Base-by-base conservation (phyloP, 441 rosid genomes). In the Arabidopsis lyrata region DNA sequence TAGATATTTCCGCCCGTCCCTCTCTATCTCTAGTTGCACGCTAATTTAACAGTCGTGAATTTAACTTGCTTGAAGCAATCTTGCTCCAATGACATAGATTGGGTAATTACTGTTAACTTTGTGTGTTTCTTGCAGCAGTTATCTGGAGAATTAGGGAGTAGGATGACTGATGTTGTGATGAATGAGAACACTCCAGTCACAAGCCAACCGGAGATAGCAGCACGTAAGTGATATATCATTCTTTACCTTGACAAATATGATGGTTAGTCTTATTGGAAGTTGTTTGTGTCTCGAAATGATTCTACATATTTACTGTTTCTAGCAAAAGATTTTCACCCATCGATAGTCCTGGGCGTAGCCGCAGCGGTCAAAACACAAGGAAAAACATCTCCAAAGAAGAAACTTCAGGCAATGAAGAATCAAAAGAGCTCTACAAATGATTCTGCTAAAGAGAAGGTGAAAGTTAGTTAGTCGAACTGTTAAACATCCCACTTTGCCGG, bases 341-440 rank as follows among this genome's bases (percentile, higher is more conserved):
- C 71, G 2, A n/a, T 76, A 20, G 79, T 76, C 45, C 59, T 76
- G 31, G 79, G 71, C 13, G 47, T 76, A 63, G 47, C 79, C 1
- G 71, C 79, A 9, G 24, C 24, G 0, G 54, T 6, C 15, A 66
- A 60, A 69, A 75, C 74, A 42, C 58, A 27, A 76, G 79, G 75
- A 31, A 76, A 48, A 64, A 76, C 75, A 56, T 14, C 66, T 47
- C 70, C 61, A 1, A 63, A 66, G 70, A 76, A 69, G 79, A 76
- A 76, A 38, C 66, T 47, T 76, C 59, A 45, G 56, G 29, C 60
- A 10, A 63, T 70, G 75, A 76, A 31, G 31, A 70, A 63, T 70
- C 79, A 63, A 31, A 76, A 76, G 20, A 45, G 79, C 18, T 27
- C 65, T 36, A 13, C 44, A 29, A 47, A 76, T 69, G 70, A 62